These are phyloP conservation scores for Camillea tinctor DNA, from an alignment of 2,329 filamentous ascomycete genomes.

Conservation along the genomic window DNA sequence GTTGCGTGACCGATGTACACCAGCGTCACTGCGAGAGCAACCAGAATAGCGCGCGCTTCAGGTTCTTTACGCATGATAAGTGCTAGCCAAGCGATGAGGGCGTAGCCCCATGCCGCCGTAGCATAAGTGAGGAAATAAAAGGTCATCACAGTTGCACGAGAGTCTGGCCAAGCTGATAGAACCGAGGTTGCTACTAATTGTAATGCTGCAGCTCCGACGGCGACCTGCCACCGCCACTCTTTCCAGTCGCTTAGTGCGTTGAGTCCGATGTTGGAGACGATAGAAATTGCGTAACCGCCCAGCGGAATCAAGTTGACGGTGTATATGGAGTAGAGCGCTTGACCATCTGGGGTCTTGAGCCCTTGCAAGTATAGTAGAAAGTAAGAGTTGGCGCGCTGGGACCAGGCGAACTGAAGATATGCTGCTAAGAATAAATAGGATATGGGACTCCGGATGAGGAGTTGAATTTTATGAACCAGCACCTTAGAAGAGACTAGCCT, in stretches of 20 bases:
- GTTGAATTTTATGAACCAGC: slow-evolving; percentile 13
- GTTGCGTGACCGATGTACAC: slow-evolving; percentile 40
- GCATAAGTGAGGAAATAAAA: slow-evolving; percentile 39
- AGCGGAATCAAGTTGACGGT: slow-evolving; percentile 27
- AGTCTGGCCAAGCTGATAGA: slow-evolving; percentile 30
- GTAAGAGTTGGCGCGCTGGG: slow-evolving; percentile 26
- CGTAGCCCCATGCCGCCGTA: slow-evolving; percentile 34
- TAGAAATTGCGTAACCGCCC: slow-evolving; percentile 30
- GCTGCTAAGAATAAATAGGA: slow-evolving; percentile 25
- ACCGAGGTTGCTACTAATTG: slow-evolving; percentile 30
- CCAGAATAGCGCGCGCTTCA: slow-evolving; percentile 33
- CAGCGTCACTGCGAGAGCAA: slow-evolving; percentile 36
- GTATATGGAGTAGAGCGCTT: slow-evolving; percentile 21
- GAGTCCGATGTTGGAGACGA: slow-evolving; percentile 35
- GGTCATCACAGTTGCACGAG: slow-evolving; percentile 30
- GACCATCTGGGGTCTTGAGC: slow-evolving; percentile 9
- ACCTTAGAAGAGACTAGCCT: slow-evolving; percentile 15
- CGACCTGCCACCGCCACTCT: slow-evolving; percentile 40
- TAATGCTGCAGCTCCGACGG: slow-evolving; percentile 27
- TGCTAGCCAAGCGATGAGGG: slow-evolving; percentile 38
- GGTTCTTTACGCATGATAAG: slow-evolving; percentile 35
- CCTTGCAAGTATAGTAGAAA: slow-evolving; percentile 27
- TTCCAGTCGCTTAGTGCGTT: slow-evolving; percentile 39
- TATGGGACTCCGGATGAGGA: slow-evolving; percentile 19
- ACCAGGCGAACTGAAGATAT: slow-evolving; percentile 24